Evolutionary conservation across 78 protist genomes (phyloP).

Genomic region (Dictyostelium intermedium): DNA sequence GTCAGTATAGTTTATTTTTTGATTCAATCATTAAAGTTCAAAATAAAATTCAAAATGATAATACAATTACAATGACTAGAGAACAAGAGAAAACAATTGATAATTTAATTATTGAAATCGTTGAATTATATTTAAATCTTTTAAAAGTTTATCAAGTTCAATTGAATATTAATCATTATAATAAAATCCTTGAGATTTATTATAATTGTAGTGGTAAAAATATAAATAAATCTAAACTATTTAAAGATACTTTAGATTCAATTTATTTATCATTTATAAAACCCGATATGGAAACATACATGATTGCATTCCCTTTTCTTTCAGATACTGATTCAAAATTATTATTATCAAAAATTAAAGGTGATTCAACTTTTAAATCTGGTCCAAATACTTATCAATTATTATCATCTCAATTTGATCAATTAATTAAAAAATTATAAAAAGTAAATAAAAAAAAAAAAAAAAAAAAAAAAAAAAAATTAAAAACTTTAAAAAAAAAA

Average conservation of each 20-base stretch:
- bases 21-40: neutral
- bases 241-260: neutral
- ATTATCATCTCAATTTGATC: neutral
- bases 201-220: neutral
- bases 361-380: neutral
- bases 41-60: neutral
- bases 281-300: neutral
- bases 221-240: neutral
- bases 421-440: neutral
- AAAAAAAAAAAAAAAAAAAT: neutral
- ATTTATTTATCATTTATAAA: neutral
- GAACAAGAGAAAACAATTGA: neutral
- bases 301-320: neutral
- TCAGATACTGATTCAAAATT: neutral
- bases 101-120: neutral
- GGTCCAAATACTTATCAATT: slow-evolving; percentile 9
- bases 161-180: neutral
- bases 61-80: neutral
- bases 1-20: neutral
- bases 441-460: neutral
- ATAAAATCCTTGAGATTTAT: neutral
- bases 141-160: neutral
- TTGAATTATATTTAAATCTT: neutral
- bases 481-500: neutral
- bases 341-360: neutral